Conservation (phyloP, 306 rosid genomes). For the Styphnolobium japonicum region DNA sequence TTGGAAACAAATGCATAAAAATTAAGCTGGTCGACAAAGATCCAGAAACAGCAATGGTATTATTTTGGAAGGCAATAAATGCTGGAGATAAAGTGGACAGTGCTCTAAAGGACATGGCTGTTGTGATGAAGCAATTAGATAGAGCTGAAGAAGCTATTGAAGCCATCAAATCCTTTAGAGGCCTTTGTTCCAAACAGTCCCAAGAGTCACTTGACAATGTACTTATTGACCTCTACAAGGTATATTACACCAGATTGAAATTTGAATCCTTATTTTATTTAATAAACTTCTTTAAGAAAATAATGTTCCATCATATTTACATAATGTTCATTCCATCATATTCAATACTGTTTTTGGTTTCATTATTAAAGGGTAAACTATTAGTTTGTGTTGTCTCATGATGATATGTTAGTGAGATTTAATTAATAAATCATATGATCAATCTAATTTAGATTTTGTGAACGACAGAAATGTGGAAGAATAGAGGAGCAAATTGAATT, state of each 20-base stretch:
- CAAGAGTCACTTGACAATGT: constrained; percentile 92
- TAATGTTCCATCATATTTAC: too few relatives aligned
- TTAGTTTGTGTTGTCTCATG: neutral
- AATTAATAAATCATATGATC: neutral
- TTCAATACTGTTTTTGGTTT: too few relatives aligned
- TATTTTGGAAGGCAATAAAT: constrained; percentile 87
- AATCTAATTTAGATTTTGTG: neutral
- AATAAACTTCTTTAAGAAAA: too few relatives aligned
- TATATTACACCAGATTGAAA: neutral
- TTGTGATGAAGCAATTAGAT: constrained; percentile 89
- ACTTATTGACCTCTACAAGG: constrained; percentile 90
- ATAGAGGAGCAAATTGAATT: constrained; percentile 80
- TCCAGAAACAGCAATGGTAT: constrained; percentile 69
- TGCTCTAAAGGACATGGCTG: constrained; percentile 93
- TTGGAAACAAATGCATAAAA: neutral
- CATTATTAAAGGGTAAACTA: too few relatives aligned
- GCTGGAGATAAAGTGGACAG: constrained; percentile 87
- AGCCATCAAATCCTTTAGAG: constrained; percentile 73
- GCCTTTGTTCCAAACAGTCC: constrained; percentile 68
- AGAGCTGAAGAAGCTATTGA: constrained; percentile 88
- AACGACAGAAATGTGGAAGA: constrained; percentile 70
- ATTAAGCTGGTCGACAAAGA: constrained; percentile 72
- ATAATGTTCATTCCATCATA: too few relatives aligned
- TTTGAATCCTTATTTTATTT: too few relatives aligned
- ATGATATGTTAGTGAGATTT: too few relatives aligned